Conservation (phyloP, 768 basidiomycete species). For the Boletus rubescentipes region DNA sequence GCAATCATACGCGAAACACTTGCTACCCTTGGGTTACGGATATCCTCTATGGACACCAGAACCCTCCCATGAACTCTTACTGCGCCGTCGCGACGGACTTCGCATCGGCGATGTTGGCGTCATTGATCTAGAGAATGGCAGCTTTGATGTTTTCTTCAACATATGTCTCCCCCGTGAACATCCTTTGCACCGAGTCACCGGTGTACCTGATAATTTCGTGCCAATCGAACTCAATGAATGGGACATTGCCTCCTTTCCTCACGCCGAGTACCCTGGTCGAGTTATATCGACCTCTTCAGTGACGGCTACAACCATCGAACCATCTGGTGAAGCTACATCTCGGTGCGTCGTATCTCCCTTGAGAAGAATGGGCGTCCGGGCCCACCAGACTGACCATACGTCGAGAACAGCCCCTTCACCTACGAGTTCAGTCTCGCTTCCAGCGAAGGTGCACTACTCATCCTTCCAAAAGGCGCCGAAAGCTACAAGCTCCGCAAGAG, state of each 20-base stretch:
- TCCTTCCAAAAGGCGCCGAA: constrained; percentile 31
- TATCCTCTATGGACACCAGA: constrained; percentile 36
- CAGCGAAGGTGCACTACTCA: constrained; percentile 30
- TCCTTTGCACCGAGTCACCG: constrained; percentile 4
- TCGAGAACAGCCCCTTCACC: background rate
- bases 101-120: constrained; percentile 38
- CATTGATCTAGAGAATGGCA: constrained; percentile 26
- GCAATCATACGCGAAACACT: constrained; percentile 12
- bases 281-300: constrained; percentile 17
- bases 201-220: constrained; percentile 29
- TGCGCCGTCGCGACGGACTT: constrained; percentile 20
- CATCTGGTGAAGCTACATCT: background rate
- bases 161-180: constrained; percentile 35
- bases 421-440: constrained; percentile 13
- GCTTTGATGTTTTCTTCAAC: constrained; percentile 39
- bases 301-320: background rate
- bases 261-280: constrained; percentile 10
- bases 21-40: constrained; percentile 20
- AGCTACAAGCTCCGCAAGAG: constrained; percentile 21
- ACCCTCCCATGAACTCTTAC: constrained; percentile 14
- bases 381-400: background rate
- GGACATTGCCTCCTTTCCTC: constrained; percentile 8
- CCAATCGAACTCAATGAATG: constrained; percentile 14
- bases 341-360: background rate
- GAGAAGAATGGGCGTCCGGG: background rate